These are phyloP conservation scores for Pistacia integerrima DNA, from an alignment of 345 rosid genomes.

Conservation along the genomic window DNA sequence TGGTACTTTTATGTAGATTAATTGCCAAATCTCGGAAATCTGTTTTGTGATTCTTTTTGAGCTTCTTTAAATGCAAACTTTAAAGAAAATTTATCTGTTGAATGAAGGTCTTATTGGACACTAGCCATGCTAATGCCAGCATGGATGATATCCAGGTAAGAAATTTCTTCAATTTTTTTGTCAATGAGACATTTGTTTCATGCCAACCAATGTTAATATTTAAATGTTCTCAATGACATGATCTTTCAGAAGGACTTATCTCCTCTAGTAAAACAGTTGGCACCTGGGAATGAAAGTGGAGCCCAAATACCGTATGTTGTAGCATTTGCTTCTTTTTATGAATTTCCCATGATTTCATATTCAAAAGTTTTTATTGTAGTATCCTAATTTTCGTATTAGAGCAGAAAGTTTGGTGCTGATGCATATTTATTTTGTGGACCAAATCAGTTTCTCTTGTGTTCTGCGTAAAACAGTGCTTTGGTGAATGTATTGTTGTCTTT, in stretches of 20 bases:
- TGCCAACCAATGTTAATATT: conserved; percentile 12
- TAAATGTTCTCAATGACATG: neutral
- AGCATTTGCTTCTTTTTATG: conserved; percentile 1
- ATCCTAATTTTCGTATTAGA: neutral
- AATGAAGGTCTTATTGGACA: conserved; percentile 69
- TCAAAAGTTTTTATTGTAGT: neutral
- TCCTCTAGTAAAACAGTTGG: conserved; percentile 75
- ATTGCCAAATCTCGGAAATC: conserved; percentile 6
- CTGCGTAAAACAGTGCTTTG: neutral
- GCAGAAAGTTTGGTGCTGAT: neutral
- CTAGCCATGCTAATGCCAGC: conserved; percentile 50
- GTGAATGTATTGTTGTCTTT: neutral
- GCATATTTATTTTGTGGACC: neutral
- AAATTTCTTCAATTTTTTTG: neutral
- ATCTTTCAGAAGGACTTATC: conserved; percentile 74
- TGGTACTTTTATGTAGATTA: conserved; percentile 48
- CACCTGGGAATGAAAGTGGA: conserved; percentile 60
- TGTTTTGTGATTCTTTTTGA: conserved; percentile 1
- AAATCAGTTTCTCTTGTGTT: neutral
- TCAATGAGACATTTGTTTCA: conserved; percentile 11
- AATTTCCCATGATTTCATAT: neutral
- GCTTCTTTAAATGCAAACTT: conserved; percentile 9
- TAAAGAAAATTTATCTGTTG: conserved; percentile 25
- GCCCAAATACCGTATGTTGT: conserved; percentile 80
- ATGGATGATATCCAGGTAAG: conserved; percentile 90